These are phyloP conservation scores for Triticum timopheevii DNA, from an alignment of 176 grass and related monocot genomes.

Conservation along the genomic window DNA sequence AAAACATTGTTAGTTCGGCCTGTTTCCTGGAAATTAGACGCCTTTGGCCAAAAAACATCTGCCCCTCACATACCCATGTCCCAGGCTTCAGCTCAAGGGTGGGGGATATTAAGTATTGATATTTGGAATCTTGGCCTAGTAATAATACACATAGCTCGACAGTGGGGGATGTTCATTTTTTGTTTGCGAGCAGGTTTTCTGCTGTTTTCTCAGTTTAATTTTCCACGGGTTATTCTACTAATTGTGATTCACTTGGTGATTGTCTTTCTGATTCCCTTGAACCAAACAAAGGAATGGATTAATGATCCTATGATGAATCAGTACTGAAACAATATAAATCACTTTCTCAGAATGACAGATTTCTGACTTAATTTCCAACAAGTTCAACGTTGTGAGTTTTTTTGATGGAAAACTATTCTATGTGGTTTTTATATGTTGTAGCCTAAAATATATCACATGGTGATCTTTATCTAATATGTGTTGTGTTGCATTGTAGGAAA, in stretches of 20 bases:
- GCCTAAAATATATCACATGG: not conserved
- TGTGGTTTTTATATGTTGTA: not conserved
- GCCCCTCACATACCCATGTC: too few relatives aligned
- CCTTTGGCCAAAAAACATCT: too few relatives aligned
- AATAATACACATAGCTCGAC: too few relatives aligned
- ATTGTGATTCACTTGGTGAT: not conserved
- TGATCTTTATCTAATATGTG: constrained; percentile 12
- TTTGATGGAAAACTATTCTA: not conserved
- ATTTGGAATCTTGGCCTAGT: not conserved
- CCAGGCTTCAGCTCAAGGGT: not conserved
- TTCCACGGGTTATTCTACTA: not conserved
- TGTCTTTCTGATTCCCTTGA: not conserved
- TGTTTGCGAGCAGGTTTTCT: not conserved
- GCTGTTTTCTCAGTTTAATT: not conserved
- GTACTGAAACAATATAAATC: not conserved
- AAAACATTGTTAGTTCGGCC: not conserved
- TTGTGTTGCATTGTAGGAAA: constrained; percentile 62
- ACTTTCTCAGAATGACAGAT: not conserved
- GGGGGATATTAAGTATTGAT: not conserved
- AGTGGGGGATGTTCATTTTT: too few relatives aligned
- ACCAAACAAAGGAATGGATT: not conserved
- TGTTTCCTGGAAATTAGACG: not conserved
- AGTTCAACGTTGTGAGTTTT: not conserved
- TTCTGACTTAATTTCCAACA: not conserved
- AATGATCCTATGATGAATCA: not conserved